Evolutionary conservation across 2,329 filamentous ascomycete genomes (phyloP).

Genomic region (Ophiobolus disseminans): DNA sequence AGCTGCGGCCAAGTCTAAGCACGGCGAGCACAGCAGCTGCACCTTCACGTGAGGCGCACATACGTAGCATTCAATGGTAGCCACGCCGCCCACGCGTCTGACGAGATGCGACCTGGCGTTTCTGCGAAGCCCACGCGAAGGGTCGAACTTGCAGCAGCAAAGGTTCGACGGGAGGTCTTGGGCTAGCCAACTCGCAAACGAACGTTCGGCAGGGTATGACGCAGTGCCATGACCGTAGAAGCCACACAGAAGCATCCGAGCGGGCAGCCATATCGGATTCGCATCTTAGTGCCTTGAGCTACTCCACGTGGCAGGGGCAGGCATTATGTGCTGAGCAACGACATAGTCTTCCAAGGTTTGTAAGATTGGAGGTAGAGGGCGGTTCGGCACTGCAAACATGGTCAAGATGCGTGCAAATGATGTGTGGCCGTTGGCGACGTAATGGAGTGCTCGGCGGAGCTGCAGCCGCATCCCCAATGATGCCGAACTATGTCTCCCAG

Average conservation of each 20-base stretch:
- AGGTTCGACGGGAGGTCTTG: neutral
- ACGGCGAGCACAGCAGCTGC: too few relatives aligned
- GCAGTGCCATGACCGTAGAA: too few relatives aligned
- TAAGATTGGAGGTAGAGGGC: too few relatives aligned
- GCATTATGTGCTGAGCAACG: constrained; percentile 9
- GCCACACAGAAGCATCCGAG: constrained; percentile 1
- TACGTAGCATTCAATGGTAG: too few relatives aligned
- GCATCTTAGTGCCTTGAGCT: constrained; percentile 1
- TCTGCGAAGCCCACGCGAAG: constrained; percentile 1
- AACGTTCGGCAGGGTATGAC: constrained; percentile 4
- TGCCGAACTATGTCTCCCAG: too few relatives aligned
- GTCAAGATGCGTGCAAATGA: neutral
- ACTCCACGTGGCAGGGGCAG: constrained; percentile 14
- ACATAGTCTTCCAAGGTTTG: too few relatives aligned
- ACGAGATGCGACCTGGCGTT: neutral
- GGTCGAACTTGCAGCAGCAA: neutral
- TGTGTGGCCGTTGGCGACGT: constrained; percentile 4
- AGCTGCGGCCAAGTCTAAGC: neutral
- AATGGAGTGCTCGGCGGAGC: constrained; percentile 3
- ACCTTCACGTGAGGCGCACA: too few relatives aligned
- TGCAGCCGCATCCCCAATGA: constrained; percentile 13
- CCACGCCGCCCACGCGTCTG: neutral
- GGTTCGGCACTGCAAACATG: too few relatives aligned
- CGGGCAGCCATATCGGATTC: neutral
- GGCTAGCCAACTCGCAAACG: constrained; percentile 1